These are phyloP conservation scores for Penicillium roqueforti DNA, from an alignment of 495 filamentous ascomycete genomes.

Conservation along the genomic window DNA sequence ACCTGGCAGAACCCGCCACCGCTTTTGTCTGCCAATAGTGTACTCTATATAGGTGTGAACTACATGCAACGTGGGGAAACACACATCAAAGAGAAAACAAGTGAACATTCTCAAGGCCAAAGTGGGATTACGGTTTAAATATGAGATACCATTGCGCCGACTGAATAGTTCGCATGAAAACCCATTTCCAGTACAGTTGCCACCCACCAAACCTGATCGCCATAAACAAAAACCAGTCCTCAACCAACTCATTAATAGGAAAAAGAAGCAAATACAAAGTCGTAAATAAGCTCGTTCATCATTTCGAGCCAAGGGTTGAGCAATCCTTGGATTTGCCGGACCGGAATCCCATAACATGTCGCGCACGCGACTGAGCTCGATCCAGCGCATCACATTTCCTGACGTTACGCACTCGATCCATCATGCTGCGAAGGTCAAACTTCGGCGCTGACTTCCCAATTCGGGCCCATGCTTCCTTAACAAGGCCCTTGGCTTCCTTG, in stretches of 20 bases:
- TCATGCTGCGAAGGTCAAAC: conserved; percentile 27
- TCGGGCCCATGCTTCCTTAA: conserved; percentile 31
- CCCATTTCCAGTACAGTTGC: conserved; percentile 9
- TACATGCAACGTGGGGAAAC: neutral
- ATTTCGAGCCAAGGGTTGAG: conserved; percentile 2
- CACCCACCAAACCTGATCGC: conserved; percentile 20
- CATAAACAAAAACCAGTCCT: conserved; percentile 20
- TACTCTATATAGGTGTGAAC: conserved; percentile 6
- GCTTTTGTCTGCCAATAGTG: conserved; percentile 1
- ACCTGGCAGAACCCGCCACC: conserved; percentile 9
- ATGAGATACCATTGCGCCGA: conserved; percentile 20
- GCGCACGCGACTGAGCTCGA: conserved; percentile 39
- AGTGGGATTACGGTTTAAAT: neutral
- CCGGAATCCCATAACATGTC: conserved; percentile 27
- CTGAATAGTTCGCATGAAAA: conserved; percentile 10
- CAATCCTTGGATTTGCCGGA: conserved; percentile 11
- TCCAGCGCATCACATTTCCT: conserved; percentile 31
- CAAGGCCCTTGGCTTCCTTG: conserved; percentile 25
- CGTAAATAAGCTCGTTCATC: conserved; percentile 1
- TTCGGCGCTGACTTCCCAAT: conserved; percentile 24
- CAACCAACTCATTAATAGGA: conserved; percentile 7
- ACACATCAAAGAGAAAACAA: neutral
- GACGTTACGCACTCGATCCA: conserved; percentile 32
- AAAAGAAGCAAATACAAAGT: conserved; percentile 9
- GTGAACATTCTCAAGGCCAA: neutral